Conservation (phyloP, 768 basidiomycete genomes). For the Lactarius hatsudake region DNA sequence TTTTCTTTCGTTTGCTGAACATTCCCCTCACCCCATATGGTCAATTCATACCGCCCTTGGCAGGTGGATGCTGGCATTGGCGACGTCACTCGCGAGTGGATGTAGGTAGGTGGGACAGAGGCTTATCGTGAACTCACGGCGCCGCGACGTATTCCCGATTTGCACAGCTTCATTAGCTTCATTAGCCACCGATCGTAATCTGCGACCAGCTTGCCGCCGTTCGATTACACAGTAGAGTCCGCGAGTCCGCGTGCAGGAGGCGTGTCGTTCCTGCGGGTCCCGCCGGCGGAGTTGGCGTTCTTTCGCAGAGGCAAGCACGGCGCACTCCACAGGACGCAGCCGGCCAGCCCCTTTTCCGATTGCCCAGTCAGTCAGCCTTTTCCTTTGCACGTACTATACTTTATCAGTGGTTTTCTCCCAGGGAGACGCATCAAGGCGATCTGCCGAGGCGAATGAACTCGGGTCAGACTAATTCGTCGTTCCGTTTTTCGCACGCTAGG, state of each 20-base stretch:
- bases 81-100: background rate
- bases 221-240: background rate
- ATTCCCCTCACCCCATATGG: background rate
- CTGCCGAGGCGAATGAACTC: background rate
- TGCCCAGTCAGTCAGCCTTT: too few relatives aligned
- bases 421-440: background rate
- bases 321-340: background rate
- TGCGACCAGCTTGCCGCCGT: background rate
- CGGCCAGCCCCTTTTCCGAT: background rate
- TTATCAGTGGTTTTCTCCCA: background rate
- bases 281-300: background rate
- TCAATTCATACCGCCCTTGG: background rate
- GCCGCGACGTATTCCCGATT: conserved; percentile 9
- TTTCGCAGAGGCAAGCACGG: background rate
- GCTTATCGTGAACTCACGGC: too few relatives aligned
- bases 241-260: background rate
- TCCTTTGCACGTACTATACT: too few relatives aligned
- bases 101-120: too few relatives aligned
- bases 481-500: background rate
- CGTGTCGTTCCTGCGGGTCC: background rate
- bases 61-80: background rate
- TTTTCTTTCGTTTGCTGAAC: background rate
- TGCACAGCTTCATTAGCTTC: conserved; percentile 12
- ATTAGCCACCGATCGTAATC: conserved; percentile 23
- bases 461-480: background rate